phyloP scores from a whole-genome alignment of 805 yeast species.

The Suhomyces faveliae region DNA sequence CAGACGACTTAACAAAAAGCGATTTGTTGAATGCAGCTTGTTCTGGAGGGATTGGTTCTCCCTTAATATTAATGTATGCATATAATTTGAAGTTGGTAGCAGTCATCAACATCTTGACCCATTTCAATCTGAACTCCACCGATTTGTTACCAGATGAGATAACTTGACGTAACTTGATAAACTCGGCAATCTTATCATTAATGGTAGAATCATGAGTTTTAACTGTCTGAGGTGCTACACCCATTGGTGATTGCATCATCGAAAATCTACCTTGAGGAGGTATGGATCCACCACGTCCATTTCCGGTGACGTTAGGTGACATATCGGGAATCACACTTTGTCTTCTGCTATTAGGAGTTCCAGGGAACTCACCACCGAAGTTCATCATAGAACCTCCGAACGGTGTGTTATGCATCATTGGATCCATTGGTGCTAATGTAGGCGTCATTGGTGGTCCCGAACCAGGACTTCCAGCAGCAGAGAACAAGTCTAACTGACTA shows the following conservation, averaged over 20 bases:
- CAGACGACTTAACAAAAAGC: conserved; percentile 37
- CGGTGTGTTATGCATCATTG: conserved; percentile 8
- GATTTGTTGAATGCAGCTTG: conserved; percentile 31
- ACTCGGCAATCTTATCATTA: conserved; percentile 33
- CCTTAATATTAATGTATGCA: conserved; percentile 43
- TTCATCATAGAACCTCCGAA: conserved; percentile 18
- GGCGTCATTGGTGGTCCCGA: conserved; percentile 6
- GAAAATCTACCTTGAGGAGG: conserved; percentile 3
- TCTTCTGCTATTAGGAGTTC: conserved; percentile 8
- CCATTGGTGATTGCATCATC: conserved; percentile 3
- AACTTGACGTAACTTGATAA: conserved; percentile 30
- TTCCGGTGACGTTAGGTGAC: neutral
- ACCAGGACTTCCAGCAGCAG: neutral
- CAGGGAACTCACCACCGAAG: conserved; percentile 11
- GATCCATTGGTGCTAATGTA: conserved; percentile 5
- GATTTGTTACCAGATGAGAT: conserved; percentile 45
- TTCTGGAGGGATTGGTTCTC: conserved; percentile 33
- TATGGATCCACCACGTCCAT: conserved; percentile 1
- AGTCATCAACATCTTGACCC: conserved; percentile 42
- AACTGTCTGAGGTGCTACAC: conserved; percentile 7
- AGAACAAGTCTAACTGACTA: neutral
- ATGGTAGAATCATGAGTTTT: conserved; percentile 25
- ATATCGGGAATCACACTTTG: neutral
- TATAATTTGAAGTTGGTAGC: conserved; percentile 40
- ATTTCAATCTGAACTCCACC: conserved; percentile 38